Conservation (phyloP, 2,329 filamentous ascomycete genomes). For the Pestalotiopsis sp. region DNA sequence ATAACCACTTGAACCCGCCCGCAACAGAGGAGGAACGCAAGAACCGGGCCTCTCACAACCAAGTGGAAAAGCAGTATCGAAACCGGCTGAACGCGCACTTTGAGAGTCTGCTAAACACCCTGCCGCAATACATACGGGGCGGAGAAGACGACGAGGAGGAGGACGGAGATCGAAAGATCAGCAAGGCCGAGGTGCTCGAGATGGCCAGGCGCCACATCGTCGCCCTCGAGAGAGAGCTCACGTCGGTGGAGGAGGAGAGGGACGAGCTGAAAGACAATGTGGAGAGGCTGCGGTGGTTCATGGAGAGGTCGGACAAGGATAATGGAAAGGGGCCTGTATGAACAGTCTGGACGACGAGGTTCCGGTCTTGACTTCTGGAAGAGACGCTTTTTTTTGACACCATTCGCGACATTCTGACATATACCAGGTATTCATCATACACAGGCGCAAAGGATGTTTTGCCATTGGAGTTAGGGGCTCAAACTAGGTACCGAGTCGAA, state of each 20-base stretch:
- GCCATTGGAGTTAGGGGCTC: background rate
- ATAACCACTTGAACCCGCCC: conserved; percentile 35
- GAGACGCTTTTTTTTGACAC: background rate
- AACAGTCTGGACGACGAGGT: background rate
- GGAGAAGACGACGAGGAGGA: conserved; percentile 23
- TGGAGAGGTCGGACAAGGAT: conserved; percentile 13
- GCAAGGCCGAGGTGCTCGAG: conserved; percentile 47
- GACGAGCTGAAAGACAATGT: conserved; percentile 32
- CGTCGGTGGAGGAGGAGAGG: conserved; percentile 35
- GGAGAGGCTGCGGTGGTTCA: conserved; percentile 29
- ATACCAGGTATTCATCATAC: background rate
- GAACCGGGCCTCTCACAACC: conserved; percentile 41
- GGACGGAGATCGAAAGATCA: conserved; percentile 32
- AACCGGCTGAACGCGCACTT: conserved; percentile 47
- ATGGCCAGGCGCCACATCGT: conserved; percentile 43
- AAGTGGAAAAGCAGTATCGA: conserved; percentile 49
- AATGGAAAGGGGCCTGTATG: background rate
- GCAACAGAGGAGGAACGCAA: conserved; percentile 31
- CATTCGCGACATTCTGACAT: background rate
- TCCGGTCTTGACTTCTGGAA: background rate
- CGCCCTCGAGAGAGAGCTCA: conserved; percentile 38
- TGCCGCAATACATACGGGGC: conserved; percentile 37
- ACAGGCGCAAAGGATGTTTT: background rate
- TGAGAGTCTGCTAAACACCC: conserved; percentile 40
- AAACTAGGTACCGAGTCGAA: background rate